Percentiles rank a stretch among this genome's conserved stretches.
Evolutionary conservation across 768 basidiomycete genomes (phyloP).

Genomic region (Pleurotus platypus): DNA sequence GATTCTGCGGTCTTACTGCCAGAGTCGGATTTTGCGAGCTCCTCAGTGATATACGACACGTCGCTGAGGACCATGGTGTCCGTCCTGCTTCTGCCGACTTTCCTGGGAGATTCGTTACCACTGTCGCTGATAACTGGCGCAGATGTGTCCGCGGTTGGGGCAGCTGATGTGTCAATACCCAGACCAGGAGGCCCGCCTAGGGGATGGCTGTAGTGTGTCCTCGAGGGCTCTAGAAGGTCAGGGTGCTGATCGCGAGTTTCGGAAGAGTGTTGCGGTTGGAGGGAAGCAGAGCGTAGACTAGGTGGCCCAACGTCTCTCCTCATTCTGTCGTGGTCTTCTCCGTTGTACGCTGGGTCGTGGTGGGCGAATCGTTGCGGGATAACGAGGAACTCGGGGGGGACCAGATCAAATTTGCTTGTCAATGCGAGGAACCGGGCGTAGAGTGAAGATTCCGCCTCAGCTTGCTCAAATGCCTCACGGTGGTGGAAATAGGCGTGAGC

Average conservation of each 20-base stretch:
- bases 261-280: slow-evolving; percentile 18
- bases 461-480: slow-evolving; percentile 86
- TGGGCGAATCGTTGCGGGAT: slow-evolving; percentile 46
- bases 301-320: slow-evolving; percentile 29
- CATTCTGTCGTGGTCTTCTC: slow-evolving; percentile 12
- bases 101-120: slow-evolving; percentile 37
- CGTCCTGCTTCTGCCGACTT: slow-evolving; percentile 53
- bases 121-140: slow-evolving; percentile 3
- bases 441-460: slow-evolving; percentile 85
- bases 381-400: slow-evolving; percentile 80
- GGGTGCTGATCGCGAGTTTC: neutral
- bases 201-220: neutral
- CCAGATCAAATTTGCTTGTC: slow-evolving; percentile 75
- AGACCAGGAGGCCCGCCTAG: neutral
- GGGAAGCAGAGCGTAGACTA: slow-evolving; percentile 34
- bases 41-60: slow-evolving; percentile 29
- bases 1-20: slow-evolving; percentile 9
- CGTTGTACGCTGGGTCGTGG: slow-evolving; percentile 8
- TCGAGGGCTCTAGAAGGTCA: neutral
- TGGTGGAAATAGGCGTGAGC: slow-evolving; percentile 96
- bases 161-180: slow-evolving; percentile 5
- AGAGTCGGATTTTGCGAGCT: slow-evolving; percentile 20
- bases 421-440: slow-evolving; percentile 89
- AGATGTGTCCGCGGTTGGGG: slow-evolving; percentile 8
- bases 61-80: slow-evolving; percentile 74